phyloP scores from a whole-genome alignment of 257 asterid species.

The Solanum neorickii region DNA sequence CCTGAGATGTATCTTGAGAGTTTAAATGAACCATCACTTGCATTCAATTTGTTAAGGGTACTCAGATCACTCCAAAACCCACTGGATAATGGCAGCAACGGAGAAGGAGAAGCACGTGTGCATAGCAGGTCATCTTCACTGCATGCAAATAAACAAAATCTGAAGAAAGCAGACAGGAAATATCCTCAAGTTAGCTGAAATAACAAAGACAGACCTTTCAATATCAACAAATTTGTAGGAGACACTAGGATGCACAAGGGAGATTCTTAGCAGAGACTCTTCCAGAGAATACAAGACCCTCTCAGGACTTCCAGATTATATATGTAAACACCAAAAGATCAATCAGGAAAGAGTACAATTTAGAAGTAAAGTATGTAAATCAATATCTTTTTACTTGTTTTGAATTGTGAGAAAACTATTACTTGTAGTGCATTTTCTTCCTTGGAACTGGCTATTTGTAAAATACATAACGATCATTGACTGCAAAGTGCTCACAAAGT shows the following conservation, averaged over 20 bases:
- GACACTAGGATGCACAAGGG: constrained; percentile 20
- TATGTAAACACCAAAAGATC: constrained; percentile 10
- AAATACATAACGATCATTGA: constrained; percentile 66
- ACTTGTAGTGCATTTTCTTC: constrained; percentile 79
- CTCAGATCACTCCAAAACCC: constrained; percentile 53
- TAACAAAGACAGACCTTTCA: constrained; percentile 48
- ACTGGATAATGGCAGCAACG: background rate
- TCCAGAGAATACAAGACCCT: constrained; percentile 49
- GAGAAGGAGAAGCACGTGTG: constrained; percentile 31
- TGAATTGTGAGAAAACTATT: background rate
- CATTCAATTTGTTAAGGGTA: constrained; percentile 25
- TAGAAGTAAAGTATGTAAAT: background rate
- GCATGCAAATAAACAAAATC: background rate
- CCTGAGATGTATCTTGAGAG: constrained; percentile 18
- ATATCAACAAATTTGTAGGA: constrained; percentile 55
- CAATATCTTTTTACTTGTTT: background rate
- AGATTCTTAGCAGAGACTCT: too few relatives aligned
- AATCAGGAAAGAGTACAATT: constrained; percentile 7
- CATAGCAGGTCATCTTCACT: constrained; percentile 58
- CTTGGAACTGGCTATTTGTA: constrained; percentile 89
- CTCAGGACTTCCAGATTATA: constrained; percentile 42
- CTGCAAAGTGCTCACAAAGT: constrained; percentile 21
- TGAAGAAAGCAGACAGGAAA: background rate
- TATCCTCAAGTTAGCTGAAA: constrained; percentile 7
- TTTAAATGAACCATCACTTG: constrained; percentile 10